Evolutionary conservation across 1,284 basidiomycete species (phyloP).

Genomic region (Puccinia polysora): DNA sequence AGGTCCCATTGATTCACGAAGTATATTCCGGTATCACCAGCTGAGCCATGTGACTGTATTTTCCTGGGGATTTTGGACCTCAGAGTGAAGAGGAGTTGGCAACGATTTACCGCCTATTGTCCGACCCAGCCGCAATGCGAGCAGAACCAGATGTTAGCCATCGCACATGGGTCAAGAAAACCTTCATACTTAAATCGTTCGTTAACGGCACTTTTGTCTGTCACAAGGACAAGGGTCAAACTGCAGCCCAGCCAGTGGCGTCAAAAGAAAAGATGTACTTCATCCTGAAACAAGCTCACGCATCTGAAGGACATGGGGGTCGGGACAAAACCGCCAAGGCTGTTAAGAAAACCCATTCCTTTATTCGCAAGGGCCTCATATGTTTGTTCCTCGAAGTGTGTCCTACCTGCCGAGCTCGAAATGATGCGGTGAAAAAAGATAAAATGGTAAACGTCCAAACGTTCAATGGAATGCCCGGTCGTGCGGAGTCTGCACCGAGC

Average conservation of each 20-base stretch:
- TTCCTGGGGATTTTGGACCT: neutral
- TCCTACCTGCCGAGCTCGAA: conserved; percentile 30
- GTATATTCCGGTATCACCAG: neutral
- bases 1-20: neutral
- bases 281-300: conserved; percentile 40
- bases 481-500: neutral
- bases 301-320: conserved; percentile 42
- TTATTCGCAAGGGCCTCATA: conserved; percentile 42
- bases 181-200: conserved; percentile 23
- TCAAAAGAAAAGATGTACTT: conserved; percentile 43
- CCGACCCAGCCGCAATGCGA: conserved; percentile 40
- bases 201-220: conserved; percentile 33
- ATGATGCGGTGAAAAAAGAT: conserved; percentile 41
- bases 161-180: conserved; percentile 42
- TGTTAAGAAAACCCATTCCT: conserved; percentile 42
- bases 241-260: conserved; percentile 21
- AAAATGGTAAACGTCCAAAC: conserved; percentile 18
- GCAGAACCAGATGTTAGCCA: conserved; percentile 37
- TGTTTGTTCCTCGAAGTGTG: conserved; percentile 43
- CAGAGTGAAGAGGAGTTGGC: conserved; percentile 37
- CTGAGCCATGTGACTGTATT: neutral
- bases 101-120: conserved; percentile 29
- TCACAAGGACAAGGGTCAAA: conserved; percentile 41
- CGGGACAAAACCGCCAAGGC: conserved; percentile 41
- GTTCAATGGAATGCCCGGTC: neutral